These are phyloP conservation scores for Collybia mongolica DNA, from an alignment of 768 basidiomycete species.

Conservation along the genomic window DNA sequence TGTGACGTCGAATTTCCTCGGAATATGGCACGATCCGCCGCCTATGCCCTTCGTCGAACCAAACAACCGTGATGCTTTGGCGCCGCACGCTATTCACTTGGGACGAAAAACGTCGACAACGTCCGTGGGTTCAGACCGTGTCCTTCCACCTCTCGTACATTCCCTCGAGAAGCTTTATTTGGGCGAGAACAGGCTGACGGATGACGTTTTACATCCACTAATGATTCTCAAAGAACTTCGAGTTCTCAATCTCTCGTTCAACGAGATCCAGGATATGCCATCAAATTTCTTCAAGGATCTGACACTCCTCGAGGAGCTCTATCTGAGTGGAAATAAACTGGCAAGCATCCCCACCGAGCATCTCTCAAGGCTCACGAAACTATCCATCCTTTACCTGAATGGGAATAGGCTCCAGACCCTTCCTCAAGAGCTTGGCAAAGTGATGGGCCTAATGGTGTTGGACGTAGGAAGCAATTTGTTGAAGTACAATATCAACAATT, in stretches of 20 bases:
- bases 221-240: constrained; percentile 74
- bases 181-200: constrained; percentile 85
- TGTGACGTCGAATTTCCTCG: constrained; percentile 84
- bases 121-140: constrained; percentile 26
- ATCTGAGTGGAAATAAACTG: constrained; percentile 94
- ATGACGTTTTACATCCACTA: constrained; percentile 74
- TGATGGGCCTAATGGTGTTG: constrained; percentile 73
- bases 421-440: constrained; percentile 86
- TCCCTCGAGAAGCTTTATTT: constrained; percentile 80
- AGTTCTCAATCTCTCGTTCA: constrained; percentile 92
- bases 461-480: constrained; percentile 93
- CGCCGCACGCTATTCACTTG: constrained; percentile 15
- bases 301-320: constrained; percentile 76
- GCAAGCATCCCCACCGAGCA: constrained; percentile 90
- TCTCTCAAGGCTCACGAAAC: constrained; percentile 62
- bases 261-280: constrained; percentile 89
- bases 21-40: constrained; percentile 68
- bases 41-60: constrained; percentile 17
- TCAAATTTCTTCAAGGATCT: constrained; percentile 72
- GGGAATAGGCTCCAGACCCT: constrained; percentile 92
- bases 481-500: constrained; percentile 97
- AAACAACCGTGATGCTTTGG: constrained; percentile 13
- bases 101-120: constrained; percentile 33
- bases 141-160: constrained; percentile 59
- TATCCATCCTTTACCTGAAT: constrained; percentile 84